Evolutionary conservation across 805 yeast species (phyloP).

Genomic region (Starmerella powellii): DNA sequence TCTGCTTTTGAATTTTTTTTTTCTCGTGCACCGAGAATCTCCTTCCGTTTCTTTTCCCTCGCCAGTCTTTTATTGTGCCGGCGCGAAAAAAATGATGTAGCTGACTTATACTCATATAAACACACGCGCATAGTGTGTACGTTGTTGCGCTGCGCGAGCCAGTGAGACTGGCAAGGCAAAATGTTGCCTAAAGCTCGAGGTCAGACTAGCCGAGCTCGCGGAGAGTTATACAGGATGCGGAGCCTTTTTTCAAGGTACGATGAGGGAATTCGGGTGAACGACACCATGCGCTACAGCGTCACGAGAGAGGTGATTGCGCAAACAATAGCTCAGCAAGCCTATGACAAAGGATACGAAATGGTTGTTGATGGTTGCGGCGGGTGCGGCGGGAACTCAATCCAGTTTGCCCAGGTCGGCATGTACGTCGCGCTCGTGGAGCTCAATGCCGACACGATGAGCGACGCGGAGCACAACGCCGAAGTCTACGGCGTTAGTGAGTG

Average conservation of each 20-base stretch:
- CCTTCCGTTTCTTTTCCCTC: too few species aligned
- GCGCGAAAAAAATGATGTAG: too few species aligned
- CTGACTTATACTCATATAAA: too few species aligned
- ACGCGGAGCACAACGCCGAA: slow-evolving; percentile 42
- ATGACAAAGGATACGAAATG: slow-evolving; percentile 12
- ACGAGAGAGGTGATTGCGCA: slow-evolving; percentile 72
- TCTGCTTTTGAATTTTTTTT: too few species aligned
- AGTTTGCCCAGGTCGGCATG: slow-evolving; percentile 42
- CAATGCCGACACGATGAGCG: slow-evolving; percentile 17
- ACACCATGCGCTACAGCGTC: slow-evolving; percentile 75
- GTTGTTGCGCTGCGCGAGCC: too few species aligned
- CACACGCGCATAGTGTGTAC: too few species aligned
- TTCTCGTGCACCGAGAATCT: too few species aligned
- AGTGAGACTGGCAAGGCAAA: too few species aligned
- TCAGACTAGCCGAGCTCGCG: too few species aligned
- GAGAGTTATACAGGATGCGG: too few species aligned
- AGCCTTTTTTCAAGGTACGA: slow-evolving; percentile 51
- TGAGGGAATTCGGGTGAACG: slow-evolving; percentile 54
- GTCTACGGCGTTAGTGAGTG: slow-evolving; percentile 39
- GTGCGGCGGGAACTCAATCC: slow-evolving; percentile 78
- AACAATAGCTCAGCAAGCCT: slow-evolving; percentile 25
- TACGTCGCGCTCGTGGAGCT: slow-evolving; percentile 24
- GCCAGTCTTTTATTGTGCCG: too few species aligned
- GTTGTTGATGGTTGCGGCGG: slow-evolving; percentile 69
- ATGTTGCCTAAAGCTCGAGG: too few species aligned